These are phyloP conservation scores for Lepiota brunneoincarnata DNA, from an alignment of 768 basidiomycete species.

Conservation along the genomic window DNA sequence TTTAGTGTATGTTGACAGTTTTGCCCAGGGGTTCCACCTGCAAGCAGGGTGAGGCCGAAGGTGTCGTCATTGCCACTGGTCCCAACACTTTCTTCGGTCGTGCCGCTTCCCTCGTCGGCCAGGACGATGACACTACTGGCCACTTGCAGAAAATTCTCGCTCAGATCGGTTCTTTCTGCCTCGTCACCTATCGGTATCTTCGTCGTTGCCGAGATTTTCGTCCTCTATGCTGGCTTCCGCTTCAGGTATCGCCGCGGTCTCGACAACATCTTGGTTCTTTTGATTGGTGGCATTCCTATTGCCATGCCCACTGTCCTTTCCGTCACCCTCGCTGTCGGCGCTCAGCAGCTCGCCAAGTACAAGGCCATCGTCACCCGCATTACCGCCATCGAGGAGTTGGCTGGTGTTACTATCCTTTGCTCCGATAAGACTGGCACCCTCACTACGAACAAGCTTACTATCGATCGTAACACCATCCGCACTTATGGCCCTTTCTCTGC, in stretches of 20 bases:
- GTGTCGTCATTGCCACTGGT: constrained; percentile 97
- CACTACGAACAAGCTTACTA: constrained; percentile 99
- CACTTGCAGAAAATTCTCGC: constrained; percentile 99
- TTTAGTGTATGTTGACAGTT: background rate
- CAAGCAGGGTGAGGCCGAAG: constrained; percentile 99
- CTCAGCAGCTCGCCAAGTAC: constrained; percentile 98
- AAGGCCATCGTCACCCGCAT: constrained; percentile 99
- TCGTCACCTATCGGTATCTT: constrained; percentile 96
- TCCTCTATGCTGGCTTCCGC: constrained; percentile 89
- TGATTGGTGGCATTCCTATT: constrained; percentile 99
- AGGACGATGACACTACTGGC: constrained; percentile 96
- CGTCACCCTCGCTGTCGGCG: constrained; percentile 97
- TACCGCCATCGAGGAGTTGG: constrained; percentile 97
- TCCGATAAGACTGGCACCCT: constrained; percentile 99
- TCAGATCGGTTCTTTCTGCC: constrained; percentile 96
- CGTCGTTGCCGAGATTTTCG: constrained; percentile 90
- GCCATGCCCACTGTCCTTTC: constrained; percentile 99
- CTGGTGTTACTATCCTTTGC: constrained; percentile 97
- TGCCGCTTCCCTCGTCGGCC: constrained; percentile 94
- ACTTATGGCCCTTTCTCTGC: constrained; percentile 86
- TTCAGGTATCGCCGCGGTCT: constrained; percentile 93
- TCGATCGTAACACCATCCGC: constrained; percentile 87
- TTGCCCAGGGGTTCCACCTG: constrained; percentile 86
- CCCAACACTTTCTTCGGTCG: constrained; percentile 99
- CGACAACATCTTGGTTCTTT: constrained; percentile 95